Evolutionary conservation across 192 early-diverging fungal species (phyloP), one percentile per base, ranked within the genome.

Genomic region (Allomyces macrogynus): DNA sequence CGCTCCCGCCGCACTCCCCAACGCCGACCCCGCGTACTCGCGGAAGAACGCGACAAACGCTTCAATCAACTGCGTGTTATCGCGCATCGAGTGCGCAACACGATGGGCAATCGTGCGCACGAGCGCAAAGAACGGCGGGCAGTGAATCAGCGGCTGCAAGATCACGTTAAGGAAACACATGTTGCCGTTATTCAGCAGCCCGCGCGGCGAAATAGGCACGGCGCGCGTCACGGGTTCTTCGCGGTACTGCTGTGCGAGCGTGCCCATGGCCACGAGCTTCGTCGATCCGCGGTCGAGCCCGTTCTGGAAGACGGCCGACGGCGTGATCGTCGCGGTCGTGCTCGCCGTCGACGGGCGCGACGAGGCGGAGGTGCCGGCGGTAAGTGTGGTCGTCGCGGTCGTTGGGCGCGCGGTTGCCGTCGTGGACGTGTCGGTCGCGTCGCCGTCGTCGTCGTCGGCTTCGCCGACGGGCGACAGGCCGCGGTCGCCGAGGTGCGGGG

Each of bases 131-230:
- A 99, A 93, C 23, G 91, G 95, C 49, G 84, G 77, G 69, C 89
- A 94, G 72, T 97, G 88, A 16, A 92, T 67, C 43, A 99, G 79
- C 5, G 95, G 88, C 78, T 99, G 97, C 43, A 99, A 70, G 63
- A 95, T 88, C 49, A 87, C 89, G 71, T 97, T 99, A 88, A 97
- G 90, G 70, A 93, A 99, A 75, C 96, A 99, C 78, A 87, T 94
- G 74, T 99, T 99, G 32, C 93, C 95, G 62, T 82, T 89, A 73
- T 99, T 99, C 63, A 93, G 83, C 44, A 99, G 80, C 3, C 96
- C 96, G 26, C 95, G 84, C 16, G 95, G 93, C 65, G 85, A 80
- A 43, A 88, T 70, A 27, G 81, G 66, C 23, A 71, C 49, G 12
- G 49, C 49, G 49, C 12, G 49, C 49, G 49, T 20, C 49, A 57